These are phyloP conservation scores for Phyllosticta citribraziliensis DNA, from an alignment of 2,329 filamentous ascomycete genomes.

Conservation along the genomic window DNA sequence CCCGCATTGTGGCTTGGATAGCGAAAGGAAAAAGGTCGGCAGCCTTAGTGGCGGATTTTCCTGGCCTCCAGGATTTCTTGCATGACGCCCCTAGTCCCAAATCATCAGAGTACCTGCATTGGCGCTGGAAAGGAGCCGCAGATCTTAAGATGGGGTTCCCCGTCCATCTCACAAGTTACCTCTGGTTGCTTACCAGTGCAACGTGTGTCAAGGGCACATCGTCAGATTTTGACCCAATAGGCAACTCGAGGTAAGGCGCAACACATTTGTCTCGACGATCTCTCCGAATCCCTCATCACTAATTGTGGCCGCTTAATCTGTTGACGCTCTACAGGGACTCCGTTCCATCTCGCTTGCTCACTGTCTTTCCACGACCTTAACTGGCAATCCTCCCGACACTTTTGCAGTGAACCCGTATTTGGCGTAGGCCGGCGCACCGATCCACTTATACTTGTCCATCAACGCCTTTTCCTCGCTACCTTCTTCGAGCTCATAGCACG, in stretches of 20 bases:
- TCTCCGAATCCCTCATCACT: no score
- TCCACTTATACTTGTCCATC: background rate
- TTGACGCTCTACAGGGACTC: no score
- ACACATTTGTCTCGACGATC: no score
- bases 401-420: background rate
- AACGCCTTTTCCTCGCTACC: background rate
- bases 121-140: background rate
- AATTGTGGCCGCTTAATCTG: no score
- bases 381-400: background rate
- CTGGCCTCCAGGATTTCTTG: background rate
- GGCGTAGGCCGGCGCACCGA: background rate
- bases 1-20: background rate
- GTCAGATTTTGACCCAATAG: no score
- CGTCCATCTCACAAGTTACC: background rate
- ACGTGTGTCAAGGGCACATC: no score
- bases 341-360: no score
- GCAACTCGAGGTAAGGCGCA: no score
- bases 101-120: background rate
- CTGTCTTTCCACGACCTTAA: no score
- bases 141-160: background rate
- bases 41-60: background rate
- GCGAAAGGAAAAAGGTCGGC: background rate
- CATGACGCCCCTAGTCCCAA: background rate
- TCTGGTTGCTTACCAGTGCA: no score
- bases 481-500: slow-evolving; percentile 12